These are phyloP conservation scores for Cucurbita pepo DNA, from an alignment of 306 rosid species.

Conservation along the genomic window DNA sequence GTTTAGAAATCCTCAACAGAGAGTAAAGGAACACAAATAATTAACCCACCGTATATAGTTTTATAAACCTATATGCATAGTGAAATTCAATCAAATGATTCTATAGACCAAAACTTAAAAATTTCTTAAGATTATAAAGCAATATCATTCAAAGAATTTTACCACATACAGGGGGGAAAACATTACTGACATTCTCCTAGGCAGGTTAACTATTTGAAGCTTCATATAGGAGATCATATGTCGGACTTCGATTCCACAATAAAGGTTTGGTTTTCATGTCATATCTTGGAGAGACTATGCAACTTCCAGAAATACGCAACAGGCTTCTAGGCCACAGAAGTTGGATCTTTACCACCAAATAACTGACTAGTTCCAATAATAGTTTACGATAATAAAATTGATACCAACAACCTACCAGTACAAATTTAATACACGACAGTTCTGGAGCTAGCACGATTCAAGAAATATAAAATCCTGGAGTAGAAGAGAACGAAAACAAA, in stretches of 20 bases:
- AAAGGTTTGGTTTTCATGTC: not conserved
- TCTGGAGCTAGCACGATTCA: not conserved
- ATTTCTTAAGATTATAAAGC: not conserved
- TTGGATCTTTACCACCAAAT: not conserved
- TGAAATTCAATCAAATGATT: not conserved
- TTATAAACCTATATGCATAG: not conserved
- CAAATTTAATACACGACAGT: not conserved
- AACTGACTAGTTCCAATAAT: not conserved
- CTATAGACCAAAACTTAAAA: not conserved
- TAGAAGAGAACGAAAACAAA: not conserved
- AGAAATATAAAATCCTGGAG: not conserved
- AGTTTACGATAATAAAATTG: not conserved
- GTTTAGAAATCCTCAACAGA: not conserved
- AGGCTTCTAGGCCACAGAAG: not conserved
- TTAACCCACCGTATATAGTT: not conserved
- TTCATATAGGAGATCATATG: not conserved
- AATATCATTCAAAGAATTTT: not conserved
- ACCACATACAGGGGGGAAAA: not conserved
- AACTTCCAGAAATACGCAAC: not conserved
- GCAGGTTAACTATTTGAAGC: not conserved
- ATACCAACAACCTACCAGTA: not conserved
- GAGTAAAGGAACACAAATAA: not conserved
- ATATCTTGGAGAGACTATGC: not conserved
- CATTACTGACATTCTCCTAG: not conserved
- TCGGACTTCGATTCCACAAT: not conserved